These are phyloP conservation scores for Diaporthe vaccinii DNA, from an alignment of 2,329 filamentous ascomycete genomes.

Conservation along the genomic window DNA sequence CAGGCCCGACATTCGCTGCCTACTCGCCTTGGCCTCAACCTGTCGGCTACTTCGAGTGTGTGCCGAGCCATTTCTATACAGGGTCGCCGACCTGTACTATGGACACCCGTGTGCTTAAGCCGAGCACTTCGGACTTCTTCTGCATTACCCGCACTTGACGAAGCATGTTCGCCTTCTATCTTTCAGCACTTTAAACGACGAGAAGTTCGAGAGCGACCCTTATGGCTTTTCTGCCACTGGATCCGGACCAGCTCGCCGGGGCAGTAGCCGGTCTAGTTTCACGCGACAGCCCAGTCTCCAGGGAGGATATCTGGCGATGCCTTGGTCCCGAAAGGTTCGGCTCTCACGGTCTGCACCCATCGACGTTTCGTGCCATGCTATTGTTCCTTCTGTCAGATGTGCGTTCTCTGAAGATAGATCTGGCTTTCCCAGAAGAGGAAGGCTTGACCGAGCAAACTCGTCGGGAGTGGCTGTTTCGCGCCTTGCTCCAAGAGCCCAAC, in stretches of 20 bases:
- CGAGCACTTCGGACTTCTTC: background rate
- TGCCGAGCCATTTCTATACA: background rate
- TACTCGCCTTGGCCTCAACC: background rate
- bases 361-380: background rate
- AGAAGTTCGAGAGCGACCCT: background rate
- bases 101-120: background rate
- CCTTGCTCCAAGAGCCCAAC: background rate
- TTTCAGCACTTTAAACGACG: background rate
- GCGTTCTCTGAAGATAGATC: background rate
- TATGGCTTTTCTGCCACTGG: background rate
- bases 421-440: background rate
- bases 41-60: background rate
- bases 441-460: background rate
- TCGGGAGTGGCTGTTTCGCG: background rate
- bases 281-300: background rate
- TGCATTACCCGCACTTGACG: background rate
- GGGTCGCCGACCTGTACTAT: background rate
- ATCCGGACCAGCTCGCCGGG: background rate
- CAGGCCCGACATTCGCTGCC: no score
- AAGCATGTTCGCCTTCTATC: background rate
- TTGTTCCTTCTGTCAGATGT: slow-evolving; percentile 3
- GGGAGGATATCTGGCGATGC: background rate
- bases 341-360: background rate
- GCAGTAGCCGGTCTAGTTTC: background rate
- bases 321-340: background rate